A percentile compares a stretch with the other conserved stretches of the same genome.
Conservation (phyloP, 495 filamentous ascomycete genomes). For the Massariosphaeria phaeospora region DNA sequence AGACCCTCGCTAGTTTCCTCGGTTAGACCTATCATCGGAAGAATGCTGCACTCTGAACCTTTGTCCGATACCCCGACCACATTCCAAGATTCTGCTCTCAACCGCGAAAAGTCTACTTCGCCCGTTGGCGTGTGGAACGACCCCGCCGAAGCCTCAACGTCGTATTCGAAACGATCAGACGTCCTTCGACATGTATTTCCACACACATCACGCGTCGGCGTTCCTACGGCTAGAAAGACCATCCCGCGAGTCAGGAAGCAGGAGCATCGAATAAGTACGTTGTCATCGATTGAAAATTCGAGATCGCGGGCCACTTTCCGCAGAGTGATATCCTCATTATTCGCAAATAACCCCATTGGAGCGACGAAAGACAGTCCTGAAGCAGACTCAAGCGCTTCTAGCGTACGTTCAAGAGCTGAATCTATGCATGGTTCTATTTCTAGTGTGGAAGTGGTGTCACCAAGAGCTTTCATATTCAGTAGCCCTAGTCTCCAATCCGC, state of each 20-base stretch:
- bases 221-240: not conserved
- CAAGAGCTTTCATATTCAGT: conserved; percentile 33
- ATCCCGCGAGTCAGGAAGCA: conserved; percentile 5
- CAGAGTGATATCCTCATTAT: conserved; percentile 18
- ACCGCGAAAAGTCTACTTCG: too few species aligned
- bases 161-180: conserved; percentile 12
- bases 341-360: not conserved
- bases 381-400: conserved; percentile 16
- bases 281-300: conserved; percentile 14
- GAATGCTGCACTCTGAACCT: conserved; percentile 16
- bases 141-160: not conserved
- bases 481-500: conserved; percentile 27
- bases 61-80: not conserved
- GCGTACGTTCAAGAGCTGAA: not conserved
- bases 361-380: not conserved
- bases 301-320: conserved; percentile 17
- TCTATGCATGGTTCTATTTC: conserved; percentile 12
- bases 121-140: not conserved
- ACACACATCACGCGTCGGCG: not conserved
- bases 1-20: conserved; percentile 16
- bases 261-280: conserved; percentile 4
- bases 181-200: conserved; percentile 15
- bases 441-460: conserved; percentile 33
- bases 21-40: not conserved
- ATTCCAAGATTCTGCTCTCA: too few species aligned